Conservation (phyloP, 768 basidiomycete species). For the Phlegmacium glaucopus region DNA sequence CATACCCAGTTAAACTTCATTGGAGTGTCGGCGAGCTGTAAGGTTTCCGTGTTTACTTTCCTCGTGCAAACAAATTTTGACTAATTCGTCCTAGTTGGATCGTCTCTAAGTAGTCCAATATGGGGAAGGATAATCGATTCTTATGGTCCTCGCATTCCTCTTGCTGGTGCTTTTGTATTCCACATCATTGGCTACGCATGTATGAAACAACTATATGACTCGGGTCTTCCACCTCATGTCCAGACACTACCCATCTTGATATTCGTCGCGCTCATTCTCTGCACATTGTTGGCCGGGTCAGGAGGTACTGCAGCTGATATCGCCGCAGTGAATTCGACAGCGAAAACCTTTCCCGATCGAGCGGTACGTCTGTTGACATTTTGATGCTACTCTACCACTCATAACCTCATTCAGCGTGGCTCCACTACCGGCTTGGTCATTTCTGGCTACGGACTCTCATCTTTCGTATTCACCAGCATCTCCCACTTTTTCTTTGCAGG, state of each 20-base stretch:
- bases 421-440: slow-evolving; percentile 75
- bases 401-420: slow-evolving; percentile 49
- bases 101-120: slow-evolving; percentile 71
- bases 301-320: slow-evolving; percentile 74
- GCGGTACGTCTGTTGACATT: slow-evolving; percentile 41
- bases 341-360: slow-evolving; percentile 75
- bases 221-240: slow-evolving; percentile 37
- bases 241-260: slow-evolving; percentile 36
- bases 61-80: not conserved
- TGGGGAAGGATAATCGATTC: slow-evolving; percentile 79
- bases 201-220: slow-evolving; percentile 64
- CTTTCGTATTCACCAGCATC: slow-evolving; percentile 83
- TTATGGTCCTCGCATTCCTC: slow-evolving; percentile 66
- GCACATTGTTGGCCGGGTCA: slow-evolving; percentile 68
- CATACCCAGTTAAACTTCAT: slow-evolving; percentile 84
- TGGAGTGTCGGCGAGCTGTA: slow-evolving; percentile 76
- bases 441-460: slow-evolving; percentile 87
- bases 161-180: slow-evolving; percentile 53
- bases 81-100: slow-evolving; percentile 51
- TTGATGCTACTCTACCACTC: not conserved
- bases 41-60: slow-evolving; percentile 16
- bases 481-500: slow-evolving; percentile 72
- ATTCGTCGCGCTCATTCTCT: slow-evolving; percentile 53
- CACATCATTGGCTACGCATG: slow-evolving; percentile 74
- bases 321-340: slow-evolving; percentile 76